These are phyloP conservation scores for Lactarius pseudohatsudake DNA, from an alignment of 768 basidiomycete genomes.

Conservation along the genomic window DNA sequence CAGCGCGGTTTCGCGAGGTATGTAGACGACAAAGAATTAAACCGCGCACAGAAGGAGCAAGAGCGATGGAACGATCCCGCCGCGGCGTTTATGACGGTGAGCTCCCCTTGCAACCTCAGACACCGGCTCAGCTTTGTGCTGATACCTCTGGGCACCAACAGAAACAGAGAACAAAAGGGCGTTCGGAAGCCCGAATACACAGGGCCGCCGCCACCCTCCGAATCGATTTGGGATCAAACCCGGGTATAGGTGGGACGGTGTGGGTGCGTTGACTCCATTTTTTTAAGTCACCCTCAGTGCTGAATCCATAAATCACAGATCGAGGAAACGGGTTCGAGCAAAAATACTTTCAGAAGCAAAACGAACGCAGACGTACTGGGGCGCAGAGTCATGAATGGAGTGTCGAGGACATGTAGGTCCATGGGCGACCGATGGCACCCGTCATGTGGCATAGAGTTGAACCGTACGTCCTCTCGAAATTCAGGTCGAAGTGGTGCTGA, in stretches of 20 bases:
- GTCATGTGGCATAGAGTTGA: not conserved
- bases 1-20: conserved; percentile 69
- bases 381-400: conserved; percentile 83
- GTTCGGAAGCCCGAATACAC: conserved; percentile 81
- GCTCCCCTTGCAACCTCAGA: conserved; percentile 32
- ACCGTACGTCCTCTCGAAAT: conserved; percentile 4
- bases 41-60: conserved; percentile 76
- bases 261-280: conserved; percentile 57
- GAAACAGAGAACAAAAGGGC: conserved; percentile 76
- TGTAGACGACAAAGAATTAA: conserved; percentile 82
- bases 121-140: not conserved
- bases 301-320: conserved; percentile 47
- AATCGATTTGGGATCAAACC: conserved; percentile 96
- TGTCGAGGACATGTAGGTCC: conserved; percentile 84
- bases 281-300: conserved; percentile 1
- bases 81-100: conserved; percentile 85
- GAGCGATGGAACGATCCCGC: conserved; percentile 98
- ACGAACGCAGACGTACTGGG: conserved; percentile 67
- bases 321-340: conserved; percentile 93
- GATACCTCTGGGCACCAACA: conserved; percentile 34
- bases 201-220: conserved; percentile 86
- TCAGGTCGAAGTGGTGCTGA: not conserved
- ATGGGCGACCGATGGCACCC: not conserved
- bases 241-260: conserved; percentile 98
- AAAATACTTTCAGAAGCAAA: conserved; percentile 82